phyloP scores from a whole-genome alignment of 1,284 basidiomycete genomes.

The Bjerkandera adusta region DNA sequence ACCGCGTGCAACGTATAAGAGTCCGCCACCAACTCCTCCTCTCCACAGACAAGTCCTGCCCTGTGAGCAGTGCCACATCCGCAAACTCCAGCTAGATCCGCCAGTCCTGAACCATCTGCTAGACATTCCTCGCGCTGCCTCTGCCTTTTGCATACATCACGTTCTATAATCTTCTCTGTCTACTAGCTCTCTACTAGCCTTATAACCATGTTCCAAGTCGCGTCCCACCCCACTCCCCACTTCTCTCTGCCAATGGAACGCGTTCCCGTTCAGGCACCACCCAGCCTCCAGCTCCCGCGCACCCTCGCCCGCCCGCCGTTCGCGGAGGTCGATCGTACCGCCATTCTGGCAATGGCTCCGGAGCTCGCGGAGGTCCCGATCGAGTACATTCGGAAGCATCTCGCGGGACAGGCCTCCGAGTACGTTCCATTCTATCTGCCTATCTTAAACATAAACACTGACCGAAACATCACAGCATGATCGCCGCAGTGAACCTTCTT shows the following conservation, averaged over 20 bases:
- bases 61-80: neutral
- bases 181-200: conserved; percentile 15
- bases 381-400: conserved; percentile 34
- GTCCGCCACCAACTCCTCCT: conserved; percentile 4
- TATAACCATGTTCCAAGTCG: conserved; percentile 32
- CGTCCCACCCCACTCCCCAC: conserved; percentile 26
- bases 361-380: conserved; percentile 32
- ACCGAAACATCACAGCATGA: conserved; percentile 21
- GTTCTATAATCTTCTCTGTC: conserved; percentile 11
- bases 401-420: conserved; percentile 34
- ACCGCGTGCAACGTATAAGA: conserved; percentile 24
- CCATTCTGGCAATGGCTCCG: conserved; percentile 28
- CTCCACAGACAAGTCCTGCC: conserved; percentile 12
- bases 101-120: no score
- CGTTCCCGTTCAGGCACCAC: conserved; percentile 15
- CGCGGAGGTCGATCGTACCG: conserved; percentile 25
- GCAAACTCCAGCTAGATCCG: neutral
- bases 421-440: conserved; percentile 24
- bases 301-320: conserved; percentile 30
- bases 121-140: neutral
- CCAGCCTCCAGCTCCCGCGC: conserved; percentile 35
- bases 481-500: conserved; percentile 25
- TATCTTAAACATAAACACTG: neutral
- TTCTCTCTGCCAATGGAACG: conserved; percentile 23
- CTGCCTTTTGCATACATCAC: conserved; percentile 1